A percentile compares a stretch with the other conserved stretches of the same genome.
Conservation (phyloP, 805 yeast species). For the Kodamaea laetipori region DNA sequence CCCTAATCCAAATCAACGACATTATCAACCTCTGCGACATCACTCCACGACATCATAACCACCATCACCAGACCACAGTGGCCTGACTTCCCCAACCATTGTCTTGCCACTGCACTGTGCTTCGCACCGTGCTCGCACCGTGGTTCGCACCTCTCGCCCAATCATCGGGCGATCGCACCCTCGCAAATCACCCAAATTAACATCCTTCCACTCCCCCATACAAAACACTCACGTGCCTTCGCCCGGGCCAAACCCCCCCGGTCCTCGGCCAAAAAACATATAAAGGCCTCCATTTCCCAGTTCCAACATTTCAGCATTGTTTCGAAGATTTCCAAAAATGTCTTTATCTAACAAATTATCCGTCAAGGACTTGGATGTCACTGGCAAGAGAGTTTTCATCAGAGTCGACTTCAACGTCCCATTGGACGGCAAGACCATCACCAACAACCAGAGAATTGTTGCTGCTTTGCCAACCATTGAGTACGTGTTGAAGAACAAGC, state of each 20-base stretch:
- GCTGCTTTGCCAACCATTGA: conserved; percentile 99
- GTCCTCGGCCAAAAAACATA: conserved; percentile 10
- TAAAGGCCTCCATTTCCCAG: background rate
- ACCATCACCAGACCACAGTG: too few species aligned
- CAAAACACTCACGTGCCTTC: background rate
- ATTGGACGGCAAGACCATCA: conserved; percentile 92
- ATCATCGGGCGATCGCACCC: too few species aligned
- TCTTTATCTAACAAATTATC: conserved; percentile 92
- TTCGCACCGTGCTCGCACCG: too few species aligned
- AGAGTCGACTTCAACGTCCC: conserved; percentile 97
- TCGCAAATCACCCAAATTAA: too few species aligned
- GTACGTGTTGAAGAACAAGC: conserved; percentile 88
- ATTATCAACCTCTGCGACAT: too few species aligned
- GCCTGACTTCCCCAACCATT: too few species aligned
- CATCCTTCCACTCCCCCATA: too few species aligned
- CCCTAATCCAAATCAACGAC: too few species aligned
- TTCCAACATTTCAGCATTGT: background rate
- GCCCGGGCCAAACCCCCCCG: conserved; percentile 1
- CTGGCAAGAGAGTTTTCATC: conserved; percentile 95
- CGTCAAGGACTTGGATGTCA: conserved; percentile 84
- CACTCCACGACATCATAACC: too few species aligned
- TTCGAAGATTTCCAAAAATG: conserved; percentile 47
- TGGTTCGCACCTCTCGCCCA: too few species aligned
- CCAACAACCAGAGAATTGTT: conserved; percentile 99
- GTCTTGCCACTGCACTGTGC: too few species aligned